Evolutionary conservation across 208 protist species (phyloP).

Genomic region (Angomonas ambiguus): DNA sequence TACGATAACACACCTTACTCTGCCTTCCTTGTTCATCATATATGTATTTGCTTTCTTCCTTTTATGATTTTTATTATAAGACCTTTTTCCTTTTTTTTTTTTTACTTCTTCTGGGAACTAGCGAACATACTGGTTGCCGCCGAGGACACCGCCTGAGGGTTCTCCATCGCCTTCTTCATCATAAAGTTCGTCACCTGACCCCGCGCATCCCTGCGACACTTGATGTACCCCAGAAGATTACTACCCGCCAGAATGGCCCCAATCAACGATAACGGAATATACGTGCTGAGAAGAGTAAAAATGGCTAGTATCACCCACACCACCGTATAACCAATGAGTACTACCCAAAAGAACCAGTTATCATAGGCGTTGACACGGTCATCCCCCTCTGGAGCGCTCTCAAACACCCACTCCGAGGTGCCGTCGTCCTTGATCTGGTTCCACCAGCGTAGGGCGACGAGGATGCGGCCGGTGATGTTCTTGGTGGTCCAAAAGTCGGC

Average conservation of each 20-base stretch:
- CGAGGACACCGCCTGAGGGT: constrained; percentile 36
- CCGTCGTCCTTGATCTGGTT: constrained; percentile 93
- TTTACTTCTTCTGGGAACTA: background rate
- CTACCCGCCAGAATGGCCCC: constrained; percentile 47
- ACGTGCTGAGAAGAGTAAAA: constrained; percentile 67
- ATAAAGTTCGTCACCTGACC: constrained; percentile 59
- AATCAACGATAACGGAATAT: constrained; percentile 55
- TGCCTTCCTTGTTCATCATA: background rate
- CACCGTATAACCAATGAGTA: constrained; percentile 33
- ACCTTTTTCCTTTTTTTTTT: background rate
- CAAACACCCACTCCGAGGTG: constrained; percentile 90
- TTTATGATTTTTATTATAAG: constrained; percentile 6
- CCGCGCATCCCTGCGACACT: constrained; percentile 76
- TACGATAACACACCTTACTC: constrained; percentile 8
- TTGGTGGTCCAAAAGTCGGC: constrained; percentile 95
- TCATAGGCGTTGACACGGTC: constrained; percentile 71
- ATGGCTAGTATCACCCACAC: constrained; percentile 65
- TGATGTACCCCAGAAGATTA: constrained; percentile 83
- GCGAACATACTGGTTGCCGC: constrained; percentile 34
- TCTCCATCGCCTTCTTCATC: constrained; percentile 38
- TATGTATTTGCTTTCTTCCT: background rate
- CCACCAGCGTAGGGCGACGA: constrained; percentile 94
- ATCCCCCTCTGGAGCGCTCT: constrained; percentile 72
- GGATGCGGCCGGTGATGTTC: constrained; percentile 92
- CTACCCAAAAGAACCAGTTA: constrained; percentile 83